phyloP scores from a whole-genome alignment of 331 rosid species.

The Cucumis variabilis region DNA sequence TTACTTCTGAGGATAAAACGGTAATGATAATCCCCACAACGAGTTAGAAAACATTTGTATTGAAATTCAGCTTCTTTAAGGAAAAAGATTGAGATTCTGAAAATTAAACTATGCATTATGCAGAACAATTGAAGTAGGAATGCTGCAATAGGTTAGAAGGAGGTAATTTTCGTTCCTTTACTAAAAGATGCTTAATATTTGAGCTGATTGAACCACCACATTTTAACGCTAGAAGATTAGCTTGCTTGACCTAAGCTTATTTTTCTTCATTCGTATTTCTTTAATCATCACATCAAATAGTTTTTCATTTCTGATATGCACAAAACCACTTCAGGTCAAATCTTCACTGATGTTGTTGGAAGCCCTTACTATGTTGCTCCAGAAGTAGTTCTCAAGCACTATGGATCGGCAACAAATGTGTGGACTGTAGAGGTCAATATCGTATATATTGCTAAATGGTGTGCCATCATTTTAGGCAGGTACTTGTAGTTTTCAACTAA shows the following conservation, averaged over 20 bases:
- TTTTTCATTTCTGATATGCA: neutral
- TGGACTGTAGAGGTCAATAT: slow-evolving; percentile 99
- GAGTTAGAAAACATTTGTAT: slow-evolving; percentile 1
- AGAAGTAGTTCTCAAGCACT: slow-evolving; percentile 97
- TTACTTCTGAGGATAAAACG: too few species aligned
- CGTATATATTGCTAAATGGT: slow-evolving; percentile 93
- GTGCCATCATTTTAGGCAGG: slow-evolving; percentile 99
- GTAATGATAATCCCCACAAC: neutral
- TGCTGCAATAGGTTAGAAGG: neutral
- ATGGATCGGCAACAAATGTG: slow-evolving; percentile 97
- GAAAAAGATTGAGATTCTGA: slow-evolving; percentile 19
- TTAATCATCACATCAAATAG: too few species aligned
- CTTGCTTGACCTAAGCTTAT: neutral
- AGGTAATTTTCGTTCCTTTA: slow-evolving; percentile 9
- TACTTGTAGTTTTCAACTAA: slow-evolving; percentile 36
- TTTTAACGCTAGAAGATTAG: neutral
- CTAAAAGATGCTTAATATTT: slow-evolving; percentile 16
- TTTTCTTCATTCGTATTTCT: neutral
- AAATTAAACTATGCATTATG: slow-evolving; percentile 4
- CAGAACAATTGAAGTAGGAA: slow-evolving; percentile 19
- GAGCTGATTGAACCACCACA: neutral
- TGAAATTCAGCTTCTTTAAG: slow-evolving; percentile 30
- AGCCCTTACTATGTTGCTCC: slow-evolving; percentile 99
- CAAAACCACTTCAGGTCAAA: slow-evolving; percentile 65
- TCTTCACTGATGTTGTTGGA: slow-evolving; percentile 98